Evolutionary conservation across 2,329 filamentous ascomycete species (phyloP).

Genomic region (Aureobasidium namibiae): DNA sequence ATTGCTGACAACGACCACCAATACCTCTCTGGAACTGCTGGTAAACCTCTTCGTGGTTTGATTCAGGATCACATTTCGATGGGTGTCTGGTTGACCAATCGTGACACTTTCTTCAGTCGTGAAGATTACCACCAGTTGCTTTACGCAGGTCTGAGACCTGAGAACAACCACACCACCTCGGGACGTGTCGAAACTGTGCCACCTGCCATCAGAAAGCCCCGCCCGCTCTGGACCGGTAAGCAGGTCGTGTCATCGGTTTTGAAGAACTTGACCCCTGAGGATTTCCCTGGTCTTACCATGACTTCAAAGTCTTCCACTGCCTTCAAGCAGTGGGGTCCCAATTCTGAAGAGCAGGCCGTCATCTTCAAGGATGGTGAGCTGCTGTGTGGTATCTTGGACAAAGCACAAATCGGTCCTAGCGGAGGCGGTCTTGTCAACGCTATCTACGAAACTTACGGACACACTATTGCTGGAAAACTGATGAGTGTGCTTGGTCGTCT

Average conservation of each 20-base stretch:
- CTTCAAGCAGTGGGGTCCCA: conserved; percentile 66
- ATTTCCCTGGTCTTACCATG: conserved; percentile 70
- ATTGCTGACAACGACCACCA: conserved; percentile 96
- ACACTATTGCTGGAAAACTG: conserved; percentile 74
- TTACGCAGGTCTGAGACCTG: conserved; percentile 80
- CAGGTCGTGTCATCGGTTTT: conserved; percentile 89
- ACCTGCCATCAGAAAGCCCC: conserved; percentile 75
- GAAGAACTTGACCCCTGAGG: conserved; percentile 77
- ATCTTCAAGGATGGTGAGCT: conserved; percentile 82
- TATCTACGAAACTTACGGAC: conserved; percentile 87
- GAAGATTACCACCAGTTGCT: conserved; percentile 90
- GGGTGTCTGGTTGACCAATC: conserved; percentile 79
- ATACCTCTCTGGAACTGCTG: conserved; percentile 87
- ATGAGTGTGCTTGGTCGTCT: conserved; percentile 84
- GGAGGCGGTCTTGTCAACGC: conserved; percentile 84
- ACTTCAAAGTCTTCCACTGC: conserved; percentile 70
- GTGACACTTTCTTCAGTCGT: conserved; percentile 82
- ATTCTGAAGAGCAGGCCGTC: conserved; percentile 69
- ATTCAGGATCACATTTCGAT: conserved; percentile 99
- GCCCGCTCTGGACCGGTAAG: conserved; percentile 85
- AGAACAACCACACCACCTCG: conserved; percentile 77
- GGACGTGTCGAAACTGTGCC: conserved; percentile 74
- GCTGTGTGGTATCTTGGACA: conserved; percentile 86
- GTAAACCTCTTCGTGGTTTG: conserved; percentile 85
- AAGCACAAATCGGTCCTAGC: conserved; percentile 84